These are phyloP conservation scores for Aspergillus cejpii DNA, from an alignment of 2,329 filamentous ascomycete species.

Conservation along the genomic window DNA sequence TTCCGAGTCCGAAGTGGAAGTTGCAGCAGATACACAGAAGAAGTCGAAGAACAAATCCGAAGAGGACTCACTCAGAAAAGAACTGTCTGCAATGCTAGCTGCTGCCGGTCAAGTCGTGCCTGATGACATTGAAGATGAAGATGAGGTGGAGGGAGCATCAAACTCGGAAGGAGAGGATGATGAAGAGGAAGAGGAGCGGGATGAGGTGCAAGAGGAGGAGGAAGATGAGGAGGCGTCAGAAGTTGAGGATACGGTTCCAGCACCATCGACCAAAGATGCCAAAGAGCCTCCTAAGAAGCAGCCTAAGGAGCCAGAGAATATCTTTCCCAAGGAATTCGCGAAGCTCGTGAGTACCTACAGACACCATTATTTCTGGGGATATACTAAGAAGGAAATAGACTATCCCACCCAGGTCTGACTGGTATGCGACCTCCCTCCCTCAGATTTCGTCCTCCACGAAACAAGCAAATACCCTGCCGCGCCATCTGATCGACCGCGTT, in stretches of 20 bases:
- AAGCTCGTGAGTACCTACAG: constrained; percentile 27
- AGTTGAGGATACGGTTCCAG: constrained; percentile 24
- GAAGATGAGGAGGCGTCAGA: constrained; percentile 29
- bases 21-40: constrained; percentile 15
- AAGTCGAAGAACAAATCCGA: constrained; percentile 23
- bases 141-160: constrained; percentile 23
- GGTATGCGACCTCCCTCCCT: constrained; percentile 57
- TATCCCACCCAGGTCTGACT: constrained; percentile 59
- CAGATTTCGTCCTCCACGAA: constrained; percentile 44
- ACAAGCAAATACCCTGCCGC: constrained; percentile 43
- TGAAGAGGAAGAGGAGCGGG: constrained; percentile 35
- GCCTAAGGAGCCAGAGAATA: constrained; percentile 16
- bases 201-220: constrained; percentile 25
- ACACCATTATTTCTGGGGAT: neutral
- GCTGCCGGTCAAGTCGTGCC: constrained; percentile 34
- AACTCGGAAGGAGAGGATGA: constrained; percentile 35
- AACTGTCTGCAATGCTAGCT: constrained; percentile 32
- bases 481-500: constrained; percentile 51
- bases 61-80: constrained; percentile 38
- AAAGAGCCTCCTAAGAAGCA: constrained; percentile 22
- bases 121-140: constrained; percentile 30
- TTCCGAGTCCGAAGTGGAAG: constrained; percentile 45
- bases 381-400: constrained; percentile 36
- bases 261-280: constrained; percentile 16
- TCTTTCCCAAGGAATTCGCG: constrained; percentile 33